phyloP scores from a whole-genome alignment of 352 stramenopile genomes.

The Globisporangium okanoganense region DNA sequence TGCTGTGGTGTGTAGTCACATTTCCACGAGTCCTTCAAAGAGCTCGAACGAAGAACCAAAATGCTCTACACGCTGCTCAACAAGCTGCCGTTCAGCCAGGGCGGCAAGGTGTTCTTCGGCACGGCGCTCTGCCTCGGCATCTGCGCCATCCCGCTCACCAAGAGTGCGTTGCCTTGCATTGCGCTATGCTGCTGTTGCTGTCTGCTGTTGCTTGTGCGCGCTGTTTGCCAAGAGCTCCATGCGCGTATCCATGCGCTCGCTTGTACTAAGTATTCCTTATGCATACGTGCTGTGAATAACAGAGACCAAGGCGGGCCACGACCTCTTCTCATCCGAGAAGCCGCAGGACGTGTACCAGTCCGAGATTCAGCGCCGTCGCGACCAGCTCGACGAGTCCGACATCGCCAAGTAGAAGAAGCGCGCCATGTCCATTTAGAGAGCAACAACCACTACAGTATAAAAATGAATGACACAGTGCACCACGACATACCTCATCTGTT shows the following conservation, averaged over 20 bases:
- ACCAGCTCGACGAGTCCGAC: slow-evolving; percentile 53
- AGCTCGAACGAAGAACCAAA: background rate
- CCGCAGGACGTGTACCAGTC: slow-evolving; percentile 74
- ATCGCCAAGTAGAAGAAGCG: slow-evolving; percentile 15
- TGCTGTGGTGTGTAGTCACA: too few relatives aligned
- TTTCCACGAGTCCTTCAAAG: background rate
- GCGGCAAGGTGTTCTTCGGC: slow-evolving; percentile 69
- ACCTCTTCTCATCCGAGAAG: slow-evolving; percentile 83
- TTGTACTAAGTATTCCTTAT: too few relatives aligned
- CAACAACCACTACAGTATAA: background rate
- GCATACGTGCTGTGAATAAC: background rate
- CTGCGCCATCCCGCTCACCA: slow-evolving; percentile 60
- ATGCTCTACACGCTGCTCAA: slow-evolving; percentile 65
- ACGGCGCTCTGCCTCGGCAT: slow-evolving; percentile 66
- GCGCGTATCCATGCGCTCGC: background rate
- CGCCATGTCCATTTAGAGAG: background rate
- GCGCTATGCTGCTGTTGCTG: background rate
- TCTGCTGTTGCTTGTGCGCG: background rate
- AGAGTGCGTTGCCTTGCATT: slow-evolving; percentile 40
- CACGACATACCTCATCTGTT: background rate
- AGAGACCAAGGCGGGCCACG: slow-evolving; percentile 81
- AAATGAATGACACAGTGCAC: background rate
- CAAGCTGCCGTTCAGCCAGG: slow-evolving; percentile 63
- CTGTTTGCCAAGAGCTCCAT: background rate
- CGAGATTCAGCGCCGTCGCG: slow-evolving; percentile 61